Conservation (phyloP, 2,329 filamentous ascomycete genomes). For the Cadophora luteo-olivacea region DNA sequence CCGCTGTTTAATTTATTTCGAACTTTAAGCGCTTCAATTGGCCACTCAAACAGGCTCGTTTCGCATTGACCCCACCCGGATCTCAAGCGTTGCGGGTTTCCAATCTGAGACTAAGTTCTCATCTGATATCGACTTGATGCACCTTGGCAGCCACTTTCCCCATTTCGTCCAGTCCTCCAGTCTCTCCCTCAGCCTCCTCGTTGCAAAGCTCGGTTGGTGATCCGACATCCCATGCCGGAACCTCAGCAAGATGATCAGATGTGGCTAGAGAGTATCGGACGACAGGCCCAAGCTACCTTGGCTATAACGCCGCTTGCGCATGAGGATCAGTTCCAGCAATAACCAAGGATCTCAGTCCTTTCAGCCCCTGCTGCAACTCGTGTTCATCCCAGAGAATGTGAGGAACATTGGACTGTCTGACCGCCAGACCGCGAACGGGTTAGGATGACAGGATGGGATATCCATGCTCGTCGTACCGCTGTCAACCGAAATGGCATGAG, state of each 20-base stretch:
- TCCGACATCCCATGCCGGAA: constrained; percentile 19
- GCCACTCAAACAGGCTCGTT: constrained; percentile 15
- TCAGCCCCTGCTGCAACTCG: constrained; percentile 17
- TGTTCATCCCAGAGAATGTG: constrained; percentile 24
- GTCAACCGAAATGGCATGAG: constrained; percentile 5
- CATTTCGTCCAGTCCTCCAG: background rate
- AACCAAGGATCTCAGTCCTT: constrained; percentile 19
- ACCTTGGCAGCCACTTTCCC: constrained; percentile 17
- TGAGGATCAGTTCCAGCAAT: constrained; percentile 6
- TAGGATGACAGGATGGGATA: constrained; percentile 22
- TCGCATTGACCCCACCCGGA: constrained; percentile 20
- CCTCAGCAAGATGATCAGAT: constrained; percentile 9
- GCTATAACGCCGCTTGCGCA: constrained; percentile 1
- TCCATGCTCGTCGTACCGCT: constrained; percentile 17
- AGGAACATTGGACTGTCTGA: constrained; percentile 21
- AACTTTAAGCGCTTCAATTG: constrained; percentile 15
- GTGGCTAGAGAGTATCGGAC: constrained; percentile 13
- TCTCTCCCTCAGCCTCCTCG: constrained; percentile 4
- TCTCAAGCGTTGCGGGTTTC: constrained; percentile 27
- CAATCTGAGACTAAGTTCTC: constrained; percentile 23
- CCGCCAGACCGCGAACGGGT: constrained; percentile 20
- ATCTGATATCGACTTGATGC: constrained; percentile 19
- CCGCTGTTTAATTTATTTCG: constrained; percentile 18
- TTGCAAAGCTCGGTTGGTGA: constrained; percentile 15
- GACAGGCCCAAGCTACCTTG: constrained; percentile 18